Base-by-base conservation (phyloP, 305 asterid genomes). In the Rubia balearica region DNA sequence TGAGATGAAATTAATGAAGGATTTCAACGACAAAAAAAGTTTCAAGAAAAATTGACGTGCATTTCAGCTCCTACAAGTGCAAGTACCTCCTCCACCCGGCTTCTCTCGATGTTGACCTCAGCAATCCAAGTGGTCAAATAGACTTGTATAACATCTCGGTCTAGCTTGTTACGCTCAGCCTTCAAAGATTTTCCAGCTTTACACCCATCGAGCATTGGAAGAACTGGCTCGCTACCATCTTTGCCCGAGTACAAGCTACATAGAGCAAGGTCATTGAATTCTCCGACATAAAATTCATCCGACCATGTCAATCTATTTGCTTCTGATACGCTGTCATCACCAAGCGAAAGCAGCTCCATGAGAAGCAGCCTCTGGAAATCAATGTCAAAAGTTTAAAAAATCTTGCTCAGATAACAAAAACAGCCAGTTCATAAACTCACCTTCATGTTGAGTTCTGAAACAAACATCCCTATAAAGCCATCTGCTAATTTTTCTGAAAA, bases 271-370 rank as follows among this genome's bases (percentile, higher is more conserved):
- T 88, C 92, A 45, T 77, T 64, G 57, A 89, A 88, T 79, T 92
- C 97, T 76, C 95, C 94, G 1, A 59, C 80, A 67, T 92, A 90
- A 27, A 92, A 82, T 80, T 90, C 94, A 76, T 85, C 86, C 21
- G 80, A 76, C 98, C 98, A 93, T 24, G 70, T 63, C 76, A 85
- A 76, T 51, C 64, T 63, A 65, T 33, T 69, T 62, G 71, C 62
- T 65, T 80, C 84, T 42, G 81, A 70, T 74, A 68, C 70, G 27
- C 75, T 80, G 69, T 81, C 83, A 55, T 79, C 79, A 73, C 73
- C 57, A 43, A 86, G 57, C 42, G 96, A 84, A 68, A 82, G 84
- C 60, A 93, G 80, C 73, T 87, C 96, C 89, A 86, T 71, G 71
- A 93, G 87, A 65, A 90, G 88, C 84, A 90, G 78, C 80, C 98